A percentile compares a stretch with the other conserved stretches of the same genome.
These are phyloP conservation scores for Pichia phayaonensis DNA, from an alignment of 805 yeast genomes.

Conservation along the genomic window DNA sequence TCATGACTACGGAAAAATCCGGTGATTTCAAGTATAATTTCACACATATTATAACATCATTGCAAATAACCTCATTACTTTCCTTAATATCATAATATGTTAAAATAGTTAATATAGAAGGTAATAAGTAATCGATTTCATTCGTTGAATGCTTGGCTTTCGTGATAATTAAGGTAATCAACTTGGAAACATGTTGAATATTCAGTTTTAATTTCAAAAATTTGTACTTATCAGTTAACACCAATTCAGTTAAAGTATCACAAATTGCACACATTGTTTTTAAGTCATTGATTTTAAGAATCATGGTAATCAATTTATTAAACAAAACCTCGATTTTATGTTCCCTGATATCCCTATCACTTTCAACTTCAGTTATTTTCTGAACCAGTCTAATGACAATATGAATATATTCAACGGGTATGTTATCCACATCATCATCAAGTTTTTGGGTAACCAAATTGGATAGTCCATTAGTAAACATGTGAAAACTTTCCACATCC, in stretches of 20 bases:
- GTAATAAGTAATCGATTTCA: conserved; percentile 38
- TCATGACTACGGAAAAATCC: conserved; percentile 1
- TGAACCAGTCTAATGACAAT: conserved; percentile 27
- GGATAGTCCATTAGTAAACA: not conserved
- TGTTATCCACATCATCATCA: not conserved
- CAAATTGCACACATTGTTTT: not conserved
- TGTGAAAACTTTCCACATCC: not conserved
- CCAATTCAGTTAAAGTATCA: conserved; percentile 1
- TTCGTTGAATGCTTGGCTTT: conserved; percentile 9
- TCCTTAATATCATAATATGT: not conserved
- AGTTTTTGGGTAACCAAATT: not conserved
- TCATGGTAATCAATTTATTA: not conserved
- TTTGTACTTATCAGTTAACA: not conserved
- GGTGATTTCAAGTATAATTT: not conserved
- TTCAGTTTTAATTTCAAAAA: not conserved
- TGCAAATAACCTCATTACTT: not conserved
- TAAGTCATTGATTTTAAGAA: not conserved
- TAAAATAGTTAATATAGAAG: conserved; percentile 37
- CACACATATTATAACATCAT: conserved; percentile 3
- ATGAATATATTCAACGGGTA: conserved; percentile 67
- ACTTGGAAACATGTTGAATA: conserved; percentile 1
- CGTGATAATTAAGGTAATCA: conserved; percentile 19
- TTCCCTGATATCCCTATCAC: not conserved
- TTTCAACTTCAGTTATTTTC: not conserved
- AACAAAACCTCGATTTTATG: conserved; percentile 2